These are phyloP conservation scores for Calendula officinalis DNA, from an alignment of 129 eudicot species.

Conservation along the genomic window DNA sequence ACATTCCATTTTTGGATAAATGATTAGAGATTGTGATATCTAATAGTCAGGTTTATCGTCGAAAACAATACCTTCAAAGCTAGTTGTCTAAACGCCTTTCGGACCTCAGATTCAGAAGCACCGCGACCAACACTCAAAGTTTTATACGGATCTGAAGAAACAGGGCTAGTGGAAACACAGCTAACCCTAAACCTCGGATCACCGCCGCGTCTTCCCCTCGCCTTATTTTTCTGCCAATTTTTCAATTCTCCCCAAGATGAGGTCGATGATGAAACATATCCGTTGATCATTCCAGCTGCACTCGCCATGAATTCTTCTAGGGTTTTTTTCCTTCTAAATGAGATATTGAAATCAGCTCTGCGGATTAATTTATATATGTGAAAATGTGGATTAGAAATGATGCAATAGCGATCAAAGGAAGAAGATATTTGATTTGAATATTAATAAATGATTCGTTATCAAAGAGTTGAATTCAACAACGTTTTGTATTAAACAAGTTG, in stretches of 20 bases:
- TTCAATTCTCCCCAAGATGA: constrained; percentile 25
- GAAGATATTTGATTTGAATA: constrained; percentile 23
- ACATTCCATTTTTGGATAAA: background rate
- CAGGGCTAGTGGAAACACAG: constrained; percentile 26
- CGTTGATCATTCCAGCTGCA: constrained; percentile 38
- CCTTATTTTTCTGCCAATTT: constrained; percentile 28
- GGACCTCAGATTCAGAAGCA: constrained; percentile 84
- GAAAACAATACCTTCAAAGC: constrained; percentile 56
- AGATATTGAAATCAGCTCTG: background rate
- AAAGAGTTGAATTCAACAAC: constrained; percentile 19
- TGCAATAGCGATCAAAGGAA: constrained; percentile 21
- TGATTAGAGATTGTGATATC: background rate
- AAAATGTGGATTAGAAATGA: background rate
- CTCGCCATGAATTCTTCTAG: constrained; percentile 36
- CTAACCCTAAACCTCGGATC: constrained; percentile 31
- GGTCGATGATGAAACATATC: constrained; percentile 30
- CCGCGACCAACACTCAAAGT: constrained; percentile 56
- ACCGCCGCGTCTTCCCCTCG: constrained; percentile 12
- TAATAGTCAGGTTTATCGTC: background rate
- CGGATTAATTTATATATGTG: constrained; percentile 12
- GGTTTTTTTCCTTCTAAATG: background rate
- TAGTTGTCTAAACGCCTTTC: constrained; percentile 74
- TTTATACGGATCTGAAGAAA: constrained; percentile 63
- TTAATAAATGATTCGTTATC: constrained; percentile 7
- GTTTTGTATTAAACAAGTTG: constrained; percentile 20